A percentile compares a stretch with the other conserved stretches of the same genome.
Evolutionary conservation across 108 stramenopile genomes (phyloP).

Genomic region (Mediolabrus comicus): DNA sequence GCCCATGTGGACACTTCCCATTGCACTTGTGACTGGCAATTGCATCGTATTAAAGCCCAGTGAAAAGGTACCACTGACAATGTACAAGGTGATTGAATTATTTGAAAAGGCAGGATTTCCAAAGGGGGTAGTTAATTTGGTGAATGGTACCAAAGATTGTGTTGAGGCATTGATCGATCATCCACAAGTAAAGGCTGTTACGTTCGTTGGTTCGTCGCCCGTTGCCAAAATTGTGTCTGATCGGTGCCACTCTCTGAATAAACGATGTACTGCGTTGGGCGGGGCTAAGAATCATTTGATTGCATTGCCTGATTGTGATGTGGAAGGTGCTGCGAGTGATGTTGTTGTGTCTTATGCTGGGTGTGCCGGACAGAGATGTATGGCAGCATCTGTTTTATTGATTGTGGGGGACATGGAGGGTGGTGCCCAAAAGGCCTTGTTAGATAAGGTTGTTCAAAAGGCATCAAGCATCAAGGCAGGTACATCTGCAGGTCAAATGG

Average conservation of each 20-base stretch:
- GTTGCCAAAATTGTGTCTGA: constrained; percentile 84
- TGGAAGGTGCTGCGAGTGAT: constrained; percentile 82
- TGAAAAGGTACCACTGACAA: constrained; percentile 91
- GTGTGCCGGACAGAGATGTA: constrained; percentile 91
- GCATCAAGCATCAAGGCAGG: constrained; percentile 78
- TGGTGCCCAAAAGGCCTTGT: constrained; percentile 44
- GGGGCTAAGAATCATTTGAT: constrained; percentile 98
- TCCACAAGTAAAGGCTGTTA: constrained; percentile 75
- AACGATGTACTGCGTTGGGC: constrained; percentile 91
- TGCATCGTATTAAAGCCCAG: constrained; percentile 82
- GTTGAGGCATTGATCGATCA: constrained; percentile 75
- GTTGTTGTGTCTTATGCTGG: constrained; percentile 91
- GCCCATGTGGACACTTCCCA: constrained; percentile 88
- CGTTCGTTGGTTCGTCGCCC: constrained; percentile 92
- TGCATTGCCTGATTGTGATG: constrained; percentile 89
- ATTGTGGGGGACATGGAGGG: constrained; percentile 63
- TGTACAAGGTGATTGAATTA: constrained; percentile 60
- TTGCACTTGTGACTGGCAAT: constrained; percentile 94
- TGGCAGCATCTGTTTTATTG: constrained; percentile 94
- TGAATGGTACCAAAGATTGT: constrained; percentile 67
- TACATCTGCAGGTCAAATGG: constrained; percentile 81
- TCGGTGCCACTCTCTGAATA: constrained; percentile 73
- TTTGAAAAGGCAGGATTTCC: constrained; percentile 84
- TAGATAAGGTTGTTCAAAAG: constrained; percentile 67
- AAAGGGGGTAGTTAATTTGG: constrained; percentile 81